A percentile compares a stretch with the other conserved stretches of the same genome.
These are phyloP conservation scores for Cladobotryum mycophilum DNA, from an alignment of 2,329 filamentous ascomycete species.

Conservation along the genomic window DNA sequence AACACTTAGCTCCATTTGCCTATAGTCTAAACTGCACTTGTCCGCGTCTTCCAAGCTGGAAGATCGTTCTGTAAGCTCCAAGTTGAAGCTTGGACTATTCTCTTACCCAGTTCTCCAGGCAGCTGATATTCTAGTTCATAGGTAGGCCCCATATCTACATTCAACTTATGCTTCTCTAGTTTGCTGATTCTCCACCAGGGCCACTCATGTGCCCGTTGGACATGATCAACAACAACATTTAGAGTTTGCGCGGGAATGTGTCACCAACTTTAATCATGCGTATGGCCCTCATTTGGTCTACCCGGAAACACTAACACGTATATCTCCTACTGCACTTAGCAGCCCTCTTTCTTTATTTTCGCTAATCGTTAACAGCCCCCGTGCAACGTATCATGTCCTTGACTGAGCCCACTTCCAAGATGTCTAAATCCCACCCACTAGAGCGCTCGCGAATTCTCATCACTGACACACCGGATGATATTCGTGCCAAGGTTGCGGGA, in stretches of 20 bases:
- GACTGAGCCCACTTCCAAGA: conserved; percentile 69
- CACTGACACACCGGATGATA: conserved; percentile 60
- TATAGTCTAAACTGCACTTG: conserved; percentile 54
- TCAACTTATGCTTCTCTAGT: not conserved
- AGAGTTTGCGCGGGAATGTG: conserved; percentile 84
- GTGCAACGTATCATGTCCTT: conserved; percentile 88
- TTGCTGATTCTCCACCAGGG: conserved; percentile 36
- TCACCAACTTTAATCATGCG: conserved; percentile 75
- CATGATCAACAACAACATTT: conserved; percentile 92
- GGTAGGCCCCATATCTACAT: conserved; percentile 35
- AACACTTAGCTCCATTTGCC: not conserved
- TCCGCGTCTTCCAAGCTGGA: conserved; percentile 51
- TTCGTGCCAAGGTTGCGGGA: conserved; percentile 61
- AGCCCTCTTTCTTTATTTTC: not conserved
- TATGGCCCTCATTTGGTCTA: conserved; percentile 58
- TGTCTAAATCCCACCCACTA: conserved; percentile 83
- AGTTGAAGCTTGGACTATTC: conserved; percentile 80
- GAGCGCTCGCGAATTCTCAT: conserved; percentile 74
- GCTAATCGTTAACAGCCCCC: conserved; percentile 46
- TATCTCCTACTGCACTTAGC: conserved; percentile 1
- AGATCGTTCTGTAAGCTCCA: conserved; percentile 51
- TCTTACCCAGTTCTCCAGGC: conserved; percentile 95
- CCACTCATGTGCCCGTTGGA: conserved; percentile 94
- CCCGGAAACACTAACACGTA: conserved; percentile 69
- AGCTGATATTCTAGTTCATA: conserved; percentile 84